Base-by-base conservation (phyloP, 1,284 basidiomycete genomes). In the Fomitiporia mediterranea region DNA sequence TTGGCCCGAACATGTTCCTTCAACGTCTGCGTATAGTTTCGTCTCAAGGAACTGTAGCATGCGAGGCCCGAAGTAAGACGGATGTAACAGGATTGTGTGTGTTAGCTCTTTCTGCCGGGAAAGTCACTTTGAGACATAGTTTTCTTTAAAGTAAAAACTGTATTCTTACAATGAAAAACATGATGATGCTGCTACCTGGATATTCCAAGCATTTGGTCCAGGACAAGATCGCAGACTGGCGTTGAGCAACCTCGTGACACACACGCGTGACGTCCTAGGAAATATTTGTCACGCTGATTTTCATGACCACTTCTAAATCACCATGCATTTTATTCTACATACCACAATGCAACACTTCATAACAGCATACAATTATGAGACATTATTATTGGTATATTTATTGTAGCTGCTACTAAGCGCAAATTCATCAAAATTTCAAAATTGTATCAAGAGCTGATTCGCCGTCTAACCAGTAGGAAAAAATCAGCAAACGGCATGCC, bases 51-150 rank as follows among this genome's bases (percentile, higher is more conserved):
- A 97, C 62, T 91, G 89, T 58, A 92, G 82, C 83, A 98, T 94
- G 60, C 91, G 88, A 4, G 96, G 93, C 13, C 96, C 96, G 69
- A 98, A 99, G 74, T 96, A 99, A 21, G 95, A 98, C 13, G 96
- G 96, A 70, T 98, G 96, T 25, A 99, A 81, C 52, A 95, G 85
- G 68, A 98, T 96, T 4, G 93, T 94, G 71, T 98, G 94, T 27
- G 91, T 92, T 30, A 98, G 82, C 69, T 94, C 88, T 81, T 97
- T 96, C 92, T 95, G 68, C 30, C 50, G 51, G 56, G 34, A 17
- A 51, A 48, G 43, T 13, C 25, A 28, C 1, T 19, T 40, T 35
- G 46, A 42, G 38, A 19, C 40, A 25, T 48, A 49, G 54, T 43
- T 49, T 55, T 56, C n/a, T 39, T 42, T 30, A 32, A 9, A 47